A percentile compares a stretch with the other conserved stretches of the same genome.
These are phyloP conservation scores for Yarrowia deformans DNA, from an alignment of 805 yeast genomes.

Conservation along the genomic window DNA sequence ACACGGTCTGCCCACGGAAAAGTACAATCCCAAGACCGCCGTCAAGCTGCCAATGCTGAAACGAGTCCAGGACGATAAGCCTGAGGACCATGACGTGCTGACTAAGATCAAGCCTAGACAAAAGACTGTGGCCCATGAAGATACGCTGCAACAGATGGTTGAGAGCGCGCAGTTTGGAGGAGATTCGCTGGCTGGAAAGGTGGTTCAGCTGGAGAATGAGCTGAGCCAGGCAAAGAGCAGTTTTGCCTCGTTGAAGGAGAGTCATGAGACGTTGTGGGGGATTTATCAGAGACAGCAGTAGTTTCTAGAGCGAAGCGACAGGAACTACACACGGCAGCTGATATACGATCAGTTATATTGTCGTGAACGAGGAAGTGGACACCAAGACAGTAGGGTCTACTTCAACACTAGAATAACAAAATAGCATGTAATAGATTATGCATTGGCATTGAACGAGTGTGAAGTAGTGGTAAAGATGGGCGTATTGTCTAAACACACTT, in stretches of 20 bases:
- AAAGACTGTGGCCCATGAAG: background rate
- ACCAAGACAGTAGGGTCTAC: too few relatives aligned
- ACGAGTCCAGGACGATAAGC: slow-evolving; percentile 29
- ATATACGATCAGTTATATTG: too few relatives aligned
- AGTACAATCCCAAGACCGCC: slow-evolving; percentile 37
- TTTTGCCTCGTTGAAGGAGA: slow-evolving; percentile 23
- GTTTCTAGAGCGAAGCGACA: too few relatives aligned
- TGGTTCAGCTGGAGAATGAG: slow-evolving; percentile 30
- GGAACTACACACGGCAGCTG: too few relatives aligned
- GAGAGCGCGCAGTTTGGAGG: slow-evolving; percentile 37
- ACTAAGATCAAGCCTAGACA: background rate
- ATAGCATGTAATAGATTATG: background rate
- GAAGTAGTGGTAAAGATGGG: too few relatives aligned
- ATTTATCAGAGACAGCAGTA: slow-evolving; percentile 26
- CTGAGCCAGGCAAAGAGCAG: slow-evolving; percentile 20
- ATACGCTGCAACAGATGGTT: background rate
- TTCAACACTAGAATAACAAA: background rate
- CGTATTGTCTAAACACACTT: too few relatives aligned
- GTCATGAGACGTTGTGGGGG: slow-evolving; percentile 28
- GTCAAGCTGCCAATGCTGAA: slow-evolving; percentile 38
- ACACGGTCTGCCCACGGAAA: slow-evolving; percentile 31
- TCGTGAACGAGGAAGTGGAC: too few relatives aligned
- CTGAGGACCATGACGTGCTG: slow-evolving; percentile 22
- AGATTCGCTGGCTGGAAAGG: slow-evolving; percentile 31
- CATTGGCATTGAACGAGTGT: background rate